Evolutionary conservation across 2,329 filamentous ascomycete species (phyloP), one percentile per base, ranked within the genome.

Genomic region (Diaporthe capsici): DNA sequence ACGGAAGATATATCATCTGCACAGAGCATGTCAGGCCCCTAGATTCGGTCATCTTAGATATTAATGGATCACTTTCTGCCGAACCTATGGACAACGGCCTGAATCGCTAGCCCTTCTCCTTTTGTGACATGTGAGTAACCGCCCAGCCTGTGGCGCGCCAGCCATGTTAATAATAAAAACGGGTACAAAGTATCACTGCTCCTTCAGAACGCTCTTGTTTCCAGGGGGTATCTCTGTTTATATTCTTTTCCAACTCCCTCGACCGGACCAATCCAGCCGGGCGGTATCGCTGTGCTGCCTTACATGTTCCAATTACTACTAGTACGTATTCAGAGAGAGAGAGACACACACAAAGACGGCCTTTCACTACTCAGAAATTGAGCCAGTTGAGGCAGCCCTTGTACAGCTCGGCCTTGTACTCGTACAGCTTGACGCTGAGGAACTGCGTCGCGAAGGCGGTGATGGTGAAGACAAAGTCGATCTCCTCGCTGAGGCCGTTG

Each of bases 361-460:
- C n/a, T n/a, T n/a, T n/a, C n/a, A n/a, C n/a, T n/a, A n/a, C 57
- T 53, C 25, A 42, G 34, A 70, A 20, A 34, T 53, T n/a, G 42
- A 75, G 31, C 51, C 58, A 75, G 55, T 42, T 25, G 8, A 76
- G 51, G 13, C 75, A 76, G 20, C 73, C 73, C 34, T 72, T 67
- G 68, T 53, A 76, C 28, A 76, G 28, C 28, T 71, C 63, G 20
- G 17, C 47, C 53, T 71, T 67, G 57, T 75, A 75, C 39, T 75
- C 73, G 39, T 75, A 76, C 44, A 76, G 73, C 8, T 49, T 71
- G 47, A 75, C 51, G 20, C 37, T 60, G 6, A 71, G 15, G 55
- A 65, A 76, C 37, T 75, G 28, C 8, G 75, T 75, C n/a, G 75
- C 75, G 67, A 76, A 76, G 31, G 73, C 75, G 10, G 20, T 71